Percentiles rank a stretch among this genome's conserved stretches.
These are phyloP conservation scores for Boletus sp. DNA, from an alignment of 768 basidiomycete genomes.

Conservation along the genomic window DNA sequence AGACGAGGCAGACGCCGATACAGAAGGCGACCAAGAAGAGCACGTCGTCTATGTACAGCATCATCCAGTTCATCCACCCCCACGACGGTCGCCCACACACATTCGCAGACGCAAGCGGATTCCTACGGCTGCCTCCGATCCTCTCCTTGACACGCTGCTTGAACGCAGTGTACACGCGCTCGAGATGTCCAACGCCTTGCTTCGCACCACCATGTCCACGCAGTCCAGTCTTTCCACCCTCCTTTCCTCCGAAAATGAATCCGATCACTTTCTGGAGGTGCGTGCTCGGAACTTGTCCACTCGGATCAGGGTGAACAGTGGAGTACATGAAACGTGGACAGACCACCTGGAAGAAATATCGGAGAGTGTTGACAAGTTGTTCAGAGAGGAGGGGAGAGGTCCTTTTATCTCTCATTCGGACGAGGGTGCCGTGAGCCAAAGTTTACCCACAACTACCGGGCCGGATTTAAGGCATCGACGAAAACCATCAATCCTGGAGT, in stretches of 20 bases:
- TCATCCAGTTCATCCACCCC: slow-evolving; percentile 31
- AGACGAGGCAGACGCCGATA: slow-evolving; percentile 73
- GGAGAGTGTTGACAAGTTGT: slow-evolving; percentile 57
- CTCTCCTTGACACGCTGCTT: slow-evolving; percentile 71
- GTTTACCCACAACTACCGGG: slow-evolving; percentile 41
- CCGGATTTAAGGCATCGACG: slow-evolving; percentile 35
- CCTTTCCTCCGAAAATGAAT: slow-evolving; percentile 43
- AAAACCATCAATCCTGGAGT: slow-evolving; percentile 46
- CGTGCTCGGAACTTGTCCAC: slow-evolving; percentile 52
- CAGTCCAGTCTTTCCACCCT: slow-evolving; percentile 53
- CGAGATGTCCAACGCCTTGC: slow-evolving; percentile 78
- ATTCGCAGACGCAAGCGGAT: slow-evolving; percentile 28
- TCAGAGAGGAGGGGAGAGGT: slow-evolving; percentile 31
- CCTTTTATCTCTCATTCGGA: slow-evolving; percentile 3
- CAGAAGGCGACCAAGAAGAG: slow-evolving; percentile 37
- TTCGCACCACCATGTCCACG: slow-evolving; percentile 73
- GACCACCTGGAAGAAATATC: slow-evolving; percentile 66
- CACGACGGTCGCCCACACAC: slow-evolving; percentile 28
- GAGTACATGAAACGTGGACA: slow-evolving; percentile 55
- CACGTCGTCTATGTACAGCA: slow-evolving; percentile 21
- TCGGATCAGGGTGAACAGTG: slow-evolving; percentile 45
- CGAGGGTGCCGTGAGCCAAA: slow-evolving; percentile 38
- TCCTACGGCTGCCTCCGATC: slow-evolving; percentile 38
- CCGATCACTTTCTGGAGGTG: slow-evolving; percentile 45
- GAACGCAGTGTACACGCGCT: slow-evolving; percentile 81